Evolutionary conservation across 192 early-diverging fungal species (phyloP), one percentile per base, ranked within the genome.

Genomic region (Globomyces pollinis-pini): DNA sequence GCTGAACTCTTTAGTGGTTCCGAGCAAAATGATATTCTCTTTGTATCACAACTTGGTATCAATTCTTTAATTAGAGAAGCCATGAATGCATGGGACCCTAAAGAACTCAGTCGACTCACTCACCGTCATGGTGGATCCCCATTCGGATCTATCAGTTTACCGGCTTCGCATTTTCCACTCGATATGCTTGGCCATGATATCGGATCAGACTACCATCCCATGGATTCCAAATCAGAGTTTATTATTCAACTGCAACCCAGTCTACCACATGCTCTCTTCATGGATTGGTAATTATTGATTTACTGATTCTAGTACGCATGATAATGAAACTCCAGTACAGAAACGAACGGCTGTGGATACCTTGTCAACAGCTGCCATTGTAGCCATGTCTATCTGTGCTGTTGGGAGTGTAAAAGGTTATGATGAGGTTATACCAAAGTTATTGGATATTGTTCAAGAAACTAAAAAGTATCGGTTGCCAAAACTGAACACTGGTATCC

Each of bases 1-100:
- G 96, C 96, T 0, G 96, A 99, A 71, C 79, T 99, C 30, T 99
- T 99, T 59, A 96, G 94, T n/a, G 94, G 94, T 3, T 91, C 89
- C 3, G 91, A 94, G 59, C 91, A 93, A 34, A 90, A 86, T 49
- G 96, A 99, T 62, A 84, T 91, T 16, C 63, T 86, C 18, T 99
- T 96, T 77, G 94, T 98, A 9, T 81, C 83, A 44, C 81, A 88
- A 21, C 69, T 99, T 16, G 96, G 96, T 28, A 96, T 99, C 67
- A 91, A 96, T 62, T 91, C 93, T 28, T 77, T 99, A 30, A 94
- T 99, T 53, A 81, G 96, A 20, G 96, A 99, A 67, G 93, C 94
- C 0, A 96, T 99, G 93, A 90, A 93, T 63, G 92, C 96, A 1
- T 94, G 94, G 91, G 89, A 94, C 65, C 60, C 91, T 4, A 71